Evolutionary conservation across 2,329 filamentous ascomycete genomes (phyloP), one percentile per base, ranked within the genome.

Genomic region (Tolypocladium sp.): DNA sequence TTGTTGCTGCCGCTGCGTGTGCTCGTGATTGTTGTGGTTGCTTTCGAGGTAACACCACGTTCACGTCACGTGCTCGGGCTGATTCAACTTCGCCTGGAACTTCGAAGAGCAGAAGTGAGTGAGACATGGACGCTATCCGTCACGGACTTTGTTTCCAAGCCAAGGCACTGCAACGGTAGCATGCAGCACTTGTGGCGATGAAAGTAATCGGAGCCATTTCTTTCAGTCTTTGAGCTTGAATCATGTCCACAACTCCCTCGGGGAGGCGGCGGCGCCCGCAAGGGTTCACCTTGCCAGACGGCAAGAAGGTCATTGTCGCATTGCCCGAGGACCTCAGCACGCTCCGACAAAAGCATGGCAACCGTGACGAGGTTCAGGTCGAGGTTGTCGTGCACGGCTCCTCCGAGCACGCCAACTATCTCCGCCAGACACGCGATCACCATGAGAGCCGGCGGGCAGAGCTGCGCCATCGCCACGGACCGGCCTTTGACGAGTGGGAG

Each of bases 381-480:
- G 81, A 85, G 63, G 69, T 86, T 13, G 79, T 84, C n/a, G 74
- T 87, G 56, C 80, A 81, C 60, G 84, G 84, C 10, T 83, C 80
- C 6, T 66, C 69, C 17, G 76, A 80, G 61, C 77, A 80, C 65
- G 65, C 69, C 46, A 63, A 68, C 17, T 80, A 79, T 25, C 76
- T 87, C 42, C 71, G 75, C 53, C 67, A 78, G 60, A 75, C 81
- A 0, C 81, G 82, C 62, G 70, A 71, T 33, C 82, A 86, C 63
- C 83, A 86, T 66, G 76, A 81, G 61, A 65, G 70, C 27, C 73
- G 73, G 12, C 76, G 79, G 40, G 73, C 75, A 46, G 68, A 73
- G 55, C 73, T 87, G 35, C 74, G 76, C 40, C 69, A 76, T 57
- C 72, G 77, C 61, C 77, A 85, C 65, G 78, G 77, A 1, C 73